Evolutionary conservation across 805 yeast species (phyloP).

Genomic region (Groenewaldozyma salmanticensis): DNA sequence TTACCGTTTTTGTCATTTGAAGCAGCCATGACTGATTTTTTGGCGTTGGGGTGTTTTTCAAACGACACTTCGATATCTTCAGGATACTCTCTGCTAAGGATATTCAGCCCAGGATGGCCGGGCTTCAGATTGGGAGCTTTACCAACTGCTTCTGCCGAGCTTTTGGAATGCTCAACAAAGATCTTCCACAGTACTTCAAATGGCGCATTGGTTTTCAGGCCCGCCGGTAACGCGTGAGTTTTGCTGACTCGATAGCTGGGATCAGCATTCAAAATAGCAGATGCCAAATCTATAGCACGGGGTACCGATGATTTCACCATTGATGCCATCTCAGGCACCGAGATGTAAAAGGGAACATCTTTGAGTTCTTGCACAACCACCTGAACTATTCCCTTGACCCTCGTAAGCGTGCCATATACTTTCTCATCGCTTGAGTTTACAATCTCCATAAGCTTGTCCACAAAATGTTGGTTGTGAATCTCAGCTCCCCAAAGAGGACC

Average conservation of each 20-base stretch:
- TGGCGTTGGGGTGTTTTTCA: conserved; percentile 45
- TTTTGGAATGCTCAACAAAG: conserved; percentile 49
- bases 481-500: conserved; percentile 97
- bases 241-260: conserved; percentile 53
- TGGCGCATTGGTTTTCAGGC: conserved; percentile 85
- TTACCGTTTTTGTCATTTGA: conserved; percentile 61
- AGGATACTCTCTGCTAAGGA: conserved; percentile 17
- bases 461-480: conserved; percentile 61
- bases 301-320: conserved; percentile 77
- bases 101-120: conserved; percentile 25
- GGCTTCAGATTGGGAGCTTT: conserved; percentile 19
- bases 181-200: conserved; percentile 71
- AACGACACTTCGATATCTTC: conserved; percentile 38
- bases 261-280: conserved; percentile 81
- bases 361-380: conserved; percentile 64
- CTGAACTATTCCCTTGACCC: conserved; percentile 89
- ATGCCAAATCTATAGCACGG: conserved; percentile 55
- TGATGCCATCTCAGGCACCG: conserved; percentile 67
- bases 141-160: conserved; percentile 28
- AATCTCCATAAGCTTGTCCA: conserved; percentile 51
- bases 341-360: conserved; percentile 68
- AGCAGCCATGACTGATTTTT: conserved; percentile 30
- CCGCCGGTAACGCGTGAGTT: conserved; percentile 81
- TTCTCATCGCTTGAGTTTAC: conserved; percentile 41
- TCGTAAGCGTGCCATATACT: conserved; percentile 65